These are phyloP conservation scores for Incumbomyces lentus DNA, from an alignment of 2,329 filamentous ascomycete species.

Conservation along the genomic window DNA sequence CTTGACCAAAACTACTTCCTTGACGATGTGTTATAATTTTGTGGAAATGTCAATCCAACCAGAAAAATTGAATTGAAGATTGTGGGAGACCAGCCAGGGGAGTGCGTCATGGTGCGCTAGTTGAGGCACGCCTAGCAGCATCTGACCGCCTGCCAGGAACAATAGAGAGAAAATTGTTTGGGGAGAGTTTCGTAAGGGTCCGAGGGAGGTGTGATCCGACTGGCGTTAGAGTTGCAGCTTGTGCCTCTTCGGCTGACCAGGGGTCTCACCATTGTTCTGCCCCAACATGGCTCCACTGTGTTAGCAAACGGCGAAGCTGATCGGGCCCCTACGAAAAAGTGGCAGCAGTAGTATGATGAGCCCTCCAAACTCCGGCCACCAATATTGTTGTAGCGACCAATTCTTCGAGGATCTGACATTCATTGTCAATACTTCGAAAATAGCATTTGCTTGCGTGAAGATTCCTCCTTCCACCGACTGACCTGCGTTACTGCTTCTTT, in stretches of 20 bases:
- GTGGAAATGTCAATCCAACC: neutral
- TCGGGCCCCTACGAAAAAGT: constrained; percentile 6
- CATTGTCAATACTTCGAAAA: constrained; percentile 7
- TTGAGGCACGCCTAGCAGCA: neutral
- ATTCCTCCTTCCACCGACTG: neutral
- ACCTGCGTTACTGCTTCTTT: constrained; percentile 4
- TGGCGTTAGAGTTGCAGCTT: constrained; percentile 1
- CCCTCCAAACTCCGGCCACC: constrained; percentile 4
- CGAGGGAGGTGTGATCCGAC: neutral
- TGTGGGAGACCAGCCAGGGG: neutral
- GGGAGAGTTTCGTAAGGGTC: neutral
- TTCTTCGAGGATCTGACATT: constrained; percentile 1
- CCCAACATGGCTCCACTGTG: constrained; percentile 5
- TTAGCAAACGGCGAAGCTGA: neutral
- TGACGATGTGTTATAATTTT: neutral
- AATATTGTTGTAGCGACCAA: constrained; percentile 5
- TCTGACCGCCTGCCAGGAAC: constrained; percentile 1
- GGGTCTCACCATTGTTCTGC: neutral
- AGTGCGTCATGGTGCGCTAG: constrained; percentile 2
- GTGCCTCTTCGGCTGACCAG: neutral
- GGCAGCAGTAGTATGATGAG: constrained; percentile 7
- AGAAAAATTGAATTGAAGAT: neutral
- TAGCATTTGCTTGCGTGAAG: neutral
- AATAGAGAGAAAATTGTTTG: neutral
- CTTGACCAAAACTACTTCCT: neutral